Base-by-base conservation (phyloP, 2,329 filamentous ascomycete genomes). In the Rhynchosporium secalis region DNA sequence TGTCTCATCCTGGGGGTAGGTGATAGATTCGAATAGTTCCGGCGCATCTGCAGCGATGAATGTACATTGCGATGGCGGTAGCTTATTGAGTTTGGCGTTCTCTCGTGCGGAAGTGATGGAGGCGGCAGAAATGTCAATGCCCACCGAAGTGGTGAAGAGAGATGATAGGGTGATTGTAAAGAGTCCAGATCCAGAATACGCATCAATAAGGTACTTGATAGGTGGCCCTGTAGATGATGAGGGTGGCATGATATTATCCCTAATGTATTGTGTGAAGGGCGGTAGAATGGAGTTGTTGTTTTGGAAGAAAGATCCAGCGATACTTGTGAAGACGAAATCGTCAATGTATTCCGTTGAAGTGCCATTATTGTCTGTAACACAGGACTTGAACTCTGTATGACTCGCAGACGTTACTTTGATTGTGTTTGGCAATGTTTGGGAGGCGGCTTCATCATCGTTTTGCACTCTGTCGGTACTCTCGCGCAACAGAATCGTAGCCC, bases 211-310 rank as follows among this genome's bases (percentile, higher is more conserved):
- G 78, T 96, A 92, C 70, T 88, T 90, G 77, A 96, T 87, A 33
- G 68, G 63, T 57, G 77, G 76, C 9, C 70, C 75, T 62, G 69
- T 70, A 56, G 74, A 70, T 40, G 71, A 61, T 36, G 72, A 57
- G 2, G 81, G 77, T 0, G 86, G 87, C 1, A 93, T 80, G 72
- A 94, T 90, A 75, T 89, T 85, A 43, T 89, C 82, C 66, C 92
- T 90, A 74, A 98, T 91, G 79, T 96, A 96, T 68, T 86, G 83
- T 13, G 92, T 96, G 77, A 98, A 96, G 15, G 80, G 78, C 36
- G 91, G 86, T 29, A 99, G 87, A 77, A 99, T 98, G 60, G 92
- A 96, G 81, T 98, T 98, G 83, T 99, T 99, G 82, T 99, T 99
- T 75, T 99, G 95, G 84, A 99, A 99, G 80, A 99, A 99, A 58